These are phyloP conservation scores for Alternaria incomplexa DNA, from an alignment of 2,329 filamentous ascomycete species.

Conservation along the genomic window DNA sequence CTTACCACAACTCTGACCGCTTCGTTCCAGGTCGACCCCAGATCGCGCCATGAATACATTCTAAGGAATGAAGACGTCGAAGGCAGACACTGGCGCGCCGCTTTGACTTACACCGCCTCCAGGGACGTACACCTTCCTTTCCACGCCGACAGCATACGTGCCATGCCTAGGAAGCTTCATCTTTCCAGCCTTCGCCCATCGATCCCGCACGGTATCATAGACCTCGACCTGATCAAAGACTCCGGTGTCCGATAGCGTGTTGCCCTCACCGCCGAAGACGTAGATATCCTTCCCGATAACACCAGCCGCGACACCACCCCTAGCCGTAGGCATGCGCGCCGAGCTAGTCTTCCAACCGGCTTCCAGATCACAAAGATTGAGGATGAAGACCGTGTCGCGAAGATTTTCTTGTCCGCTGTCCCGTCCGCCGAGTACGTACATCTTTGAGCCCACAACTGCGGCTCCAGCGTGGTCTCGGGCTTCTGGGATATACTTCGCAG, in stretches of 20 bases:
- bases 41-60: not conserved
- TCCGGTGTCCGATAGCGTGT: conserved; percentile 14
- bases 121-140: conserved; percentile 29
- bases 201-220: conserved; percentile 24
- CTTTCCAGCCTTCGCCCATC: conserved; percentile 19
- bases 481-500: conserved; percentile 25
- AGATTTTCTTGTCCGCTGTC: conserved; percentile 17
- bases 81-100: conserved; percentile 19
- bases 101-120: conserved; percentile 28
- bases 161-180: conserved; percentile 38
- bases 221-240: conserved; percentile 30
- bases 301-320: conserved; percentile 30
- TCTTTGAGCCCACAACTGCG: conserved; percentile 25
- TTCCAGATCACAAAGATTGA: conserved; percentile 29
- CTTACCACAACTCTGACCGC: not conserved
- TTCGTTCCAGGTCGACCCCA: not conserved
- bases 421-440: conserved; percentile 37
- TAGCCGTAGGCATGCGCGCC: conserved; percentile 29
- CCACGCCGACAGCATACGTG: conserved; percentile 28
- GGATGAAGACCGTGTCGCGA: conserved; percentile 27
- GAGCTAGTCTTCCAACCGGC: conserved; percentile 23
- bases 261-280: conserved; percentile 37
- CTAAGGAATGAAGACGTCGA: conserved; percentile 23
- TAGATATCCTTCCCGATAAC: conserved; percentile 28
- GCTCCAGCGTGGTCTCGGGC: conserved; percentile 32